Base-by-base conservation (phyloP, 2,329 filamentous ascomycete species). In the Botrytis paeoniae region DNA sequence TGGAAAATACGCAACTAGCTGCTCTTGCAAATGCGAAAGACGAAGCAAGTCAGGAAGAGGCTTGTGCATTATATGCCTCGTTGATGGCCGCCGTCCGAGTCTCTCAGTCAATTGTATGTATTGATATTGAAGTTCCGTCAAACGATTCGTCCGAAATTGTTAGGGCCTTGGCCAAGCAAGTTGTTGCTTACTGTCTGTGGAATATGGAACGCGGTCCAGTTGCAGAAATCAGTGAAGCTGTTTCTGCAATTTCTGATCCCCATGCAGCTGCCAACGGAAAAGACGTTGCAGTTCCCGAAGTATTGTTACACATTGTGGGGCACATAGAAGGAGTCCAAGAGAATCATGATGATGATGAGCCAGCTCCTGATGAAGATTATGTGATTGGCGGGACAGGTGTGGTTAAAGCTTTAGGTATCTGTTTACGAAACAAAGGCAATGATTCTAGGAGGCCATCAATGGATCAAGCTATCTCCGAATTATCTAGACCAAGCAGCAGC, bases 341-440 rank as follows among this genome's bases (percentile, higher is more conserved):
- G 22, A 85, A 83, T 65, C 82, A 88, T 35, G 89, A 91, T 63
- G 88, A 91, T 35, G 86, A 89, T 61, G 89, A 91, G 4, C 86
- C 90, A 18, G 92, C 94, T 10, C 93, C 94, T 0, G 94, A 97
- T 76, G 92, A 97, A 73, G 94, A 98, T 81, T 98, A 98, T 82
- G 94, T 98, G 62, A 96, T 98, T 78, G 95, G 95, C 32, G 95
- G 95, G 25, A 97, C 94, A 0, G 96, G 95, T 39, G 94, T 99
- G 2, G 95, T 97, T 66, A 98, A 97, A 83, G 96, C 96, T 7
- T 85, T 99, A 63, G 91, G 93, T 71, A 97, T 97, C 78, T 97
- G 95, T 79, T 85, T 99, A 68, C 91, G 94, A 78, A 97, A 97
- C 80, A 89, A 93, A 74, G 88, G 89, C 71, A 87, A 91, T 70